Evolutionary conservation across 768 basidiomycete genomes (phyloP).

Genomic region (Boletales sp.): DNA sequence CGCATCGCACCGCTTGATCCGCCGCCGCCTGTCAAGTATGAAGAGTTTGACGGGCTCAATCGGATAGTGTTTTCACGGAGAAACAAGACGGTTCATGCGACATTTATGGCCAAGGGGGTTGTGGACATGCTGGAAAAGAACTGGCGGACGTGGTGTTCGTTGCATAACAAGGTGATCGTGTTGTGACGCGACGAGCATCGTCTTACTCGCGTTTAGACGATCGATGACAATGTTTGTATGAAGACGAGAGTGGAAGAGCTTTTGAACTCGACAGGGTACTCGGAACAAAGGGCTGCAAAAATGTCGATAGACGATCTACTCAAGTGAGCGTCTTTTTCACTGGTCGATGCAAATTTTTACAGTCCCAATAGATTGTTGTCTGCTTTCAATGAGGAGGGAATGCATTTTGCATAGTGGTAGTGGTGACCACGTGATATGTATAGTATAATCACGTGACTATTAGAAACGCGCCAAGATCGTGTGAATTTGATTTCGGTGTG

Average conservation of each 20-base stretch:
- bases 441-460: conserved; percentile 1
- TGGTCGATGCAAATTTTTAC: not conserved
- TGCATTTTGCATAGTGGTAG: conserved; percentile 56
- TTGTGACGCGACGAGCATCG: not conserved
- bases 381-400: conserved; percentile 70
- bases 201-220: conserved; percentile 41
- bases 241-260: conserved; percentile 70
- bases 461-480: not conserved
- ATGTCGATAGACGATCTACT: conserved; percentile 92
- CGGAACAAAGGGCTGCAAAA: conserved; percentile 82
- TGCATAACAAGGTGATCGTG: conserved; percentile 56
- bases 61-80: conserved; percentile 86
- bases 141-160: conserved; percentile 87
- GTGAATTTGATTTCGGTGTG: not conserved
- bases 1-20: conserved; percentile 90
- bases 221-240: conserved; percentile 69
- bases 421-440: not conserved
- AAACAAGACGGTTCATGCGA: conserved; percentile 88
- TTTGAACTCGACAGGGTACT: conserved; percentile 64
- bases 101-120: conserved; percentile 92
- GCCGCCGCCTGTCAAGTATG: conserved; percentile 92
- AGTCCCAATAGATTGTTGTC: conserved; percentile 52
- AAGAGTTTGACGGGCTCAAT: conserved; percentile 95
- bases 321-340: conserved; percentile 50
- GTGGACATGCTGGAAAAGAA: conserved; percentile 93